Conservation (phyloP, 2,329 filamentous ascomycete species). For the Diaporthe sp. region DNA sequence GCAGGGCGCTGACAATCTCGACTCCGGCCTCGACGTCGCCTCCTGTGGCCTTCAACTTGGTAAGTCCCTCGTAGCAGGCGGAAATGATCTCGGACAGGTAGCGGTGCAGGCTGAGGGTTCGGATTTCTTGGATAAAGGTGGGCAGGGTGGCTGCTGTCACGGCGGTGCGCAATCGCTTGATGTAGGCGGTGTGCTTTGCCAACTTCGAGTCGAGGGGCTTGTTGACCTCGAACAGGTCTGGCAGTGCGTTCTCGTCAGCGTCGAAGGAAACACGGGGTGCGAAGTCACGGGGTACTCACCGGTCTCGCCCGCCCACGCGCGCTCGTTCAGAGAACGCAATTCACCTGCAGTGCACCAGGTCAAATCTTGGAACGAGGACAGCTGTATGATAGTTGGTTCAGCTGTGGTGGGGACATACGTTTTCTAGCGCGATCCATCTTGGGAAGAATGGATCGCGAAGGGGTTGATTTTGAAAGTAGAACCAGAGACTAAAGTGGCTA, state of each 20-base stretch:
- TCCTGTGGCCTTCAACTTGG: slow-evolving; percentile 84
- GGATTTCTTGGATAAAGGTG: slow-evolving; percentile 91
- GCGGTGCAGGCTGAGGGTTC: slow-evolving; percentile 91
- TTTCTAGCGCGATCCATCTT: slow-evolving; percentile 75
- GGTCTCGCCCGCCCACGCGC: slow-evolving; percentile 89
- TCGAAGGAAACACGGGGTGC: slow-evolving; percentile 37
- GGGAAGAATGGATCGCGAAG: slow-evolving; percentile 51
- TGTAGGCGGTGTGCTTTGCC: slow-evolving; percentile 98
- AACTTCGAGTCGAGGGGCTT: slow-evolving; percentile 91
- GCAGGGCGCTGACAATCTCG: slow-evolving; percentile 93
- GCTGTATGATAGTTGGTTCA: background rate
- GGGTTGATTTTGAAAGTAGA: slow-evolving; percentile 46
- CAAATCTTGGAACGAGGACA: slow-evolving; percentile 37
- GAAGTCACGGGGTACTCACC: slow-evolving; percentile 63
- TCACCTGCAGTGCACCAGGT: slow-evolving; percentile 72
- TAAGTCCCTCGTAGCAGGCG: slow-evolving; percentile 93
- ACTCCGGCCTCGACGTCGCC: slow-evolving; percentile 93
- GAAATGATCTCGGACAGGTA: slow-evolving; percentile 98
- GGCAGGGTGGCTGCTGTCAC: slow-evolving; percentile 83
- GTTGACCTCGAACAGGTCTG: slow-evolving; percentile 83
- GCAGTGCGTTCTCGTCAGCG: background rate
- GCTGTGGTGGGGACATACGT: slow-evolving; percentile 56
- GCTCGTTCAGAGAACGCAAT: slow-evolving; percentile 87
- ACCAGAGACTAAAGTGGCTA: slow-evolving; percentile 51
- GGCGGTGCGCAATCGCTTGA: slow-evolving; percentile 93